These are phyloP conservation scores for Pochonia chlamydosporia DNA, from an alignment of 2,329 filamentous ascomycete genomes.

Conservation along the genomic window DNA sequence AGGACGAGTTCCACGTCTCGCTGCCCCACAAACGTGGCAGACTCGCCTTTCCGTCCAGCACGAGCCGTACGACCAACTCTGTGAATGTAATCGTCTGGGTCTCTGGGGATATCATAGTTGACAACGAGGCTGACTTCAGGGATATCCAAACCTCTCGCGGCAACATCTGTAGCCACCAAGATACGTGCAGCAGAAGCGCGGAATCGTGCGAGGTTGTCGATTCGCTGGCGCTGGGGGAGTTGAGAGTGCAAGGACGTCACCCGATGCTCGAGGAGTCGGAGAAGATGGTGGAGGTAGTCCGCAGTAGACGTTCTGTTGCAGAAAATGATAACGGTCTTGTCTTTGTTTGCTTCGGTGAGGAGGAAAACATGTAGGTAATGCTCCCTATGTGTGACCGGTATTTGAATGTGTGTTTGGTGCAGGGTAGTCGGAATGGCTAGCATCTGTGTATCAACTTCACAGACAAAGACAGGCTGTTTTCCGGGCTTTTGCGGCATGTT, in stretches of 20 bases:
- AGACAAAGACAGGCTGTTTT: constrained; percentile 77
- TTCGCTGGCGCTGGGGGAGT: constrained; percentile 77
- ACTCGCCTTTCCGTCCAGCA: constrained; percentile 77
- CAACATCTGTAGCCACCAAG: constrained; percentile 91
- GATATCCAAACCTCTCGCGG: constrained; percentile 90
- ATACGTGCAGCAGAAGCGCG: constrained; percentile 83
- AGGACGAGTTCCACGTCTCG: constrained; percentile 86
- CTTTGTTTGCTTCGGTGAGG: constrained; percentile 66
- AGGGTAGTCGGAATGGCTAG: constrained; percentile 77
- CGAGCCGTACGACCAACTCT: constrained; percentile 91
- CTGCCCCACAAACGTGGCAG: constrained; percentile 86
- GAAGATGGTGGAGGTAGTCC: constrained; percentile 79
- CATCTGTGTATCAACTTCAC: constrained; percentile 72
- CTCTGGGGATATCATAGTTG: constrained; percentile 94
- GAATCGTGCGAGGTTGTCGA: constrained; percentile 85
- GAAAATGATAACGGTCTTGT: constrained; percentile 84
- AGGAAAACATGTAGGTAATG: constrained; percentile 91
- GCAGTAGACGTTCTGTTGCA: constrained; percentile 89
- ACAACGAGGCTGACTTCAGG: constrained; percentile 84
- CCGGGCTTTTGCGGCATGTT: constrained; percentile 63
- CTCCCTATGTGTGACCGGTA: constrained; percentile 88
- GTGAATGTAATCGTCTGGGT: constrained; percentile 96
- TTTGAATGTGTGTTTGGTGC: constrained; percentile 77
- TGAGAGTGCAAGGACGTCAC: constrained; percentile 88
- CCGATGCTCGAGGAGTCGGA: constrained; percentile 79